These are phyloP conservation scores for Kluyveromyces dobzhanskii DNA, from an alignment of 805 yeast species.

Conservation along the genomic window DNA sequence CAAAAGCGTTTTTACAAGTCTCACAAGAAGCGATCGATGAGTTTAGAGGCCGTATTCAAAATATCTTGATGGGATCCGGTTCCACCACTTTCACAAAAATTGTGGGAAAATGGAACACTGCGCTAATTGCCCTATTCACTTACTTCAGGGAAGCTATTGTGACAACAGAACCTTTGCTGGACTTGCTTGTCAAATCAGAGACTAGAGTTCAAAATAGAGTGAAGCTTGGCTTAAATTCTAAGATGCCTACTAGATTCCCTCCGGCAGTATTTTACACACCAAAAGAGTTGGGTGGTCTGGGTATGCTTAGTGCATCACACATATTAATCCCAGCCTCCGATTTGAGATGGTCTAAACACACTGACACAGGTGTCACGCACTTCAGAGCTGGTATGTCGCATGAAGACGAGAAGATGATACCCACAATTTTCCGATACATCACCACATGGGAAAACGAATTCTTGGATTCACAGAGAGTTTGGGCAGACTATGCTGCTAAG, in stretches of 20 bases:
- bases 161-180: conserved; percentile 69
- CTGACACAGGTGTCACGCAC: conserved; percentile 90
- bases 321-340: conserved; percentile 92
- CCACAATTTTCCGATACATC: conserved; percentile 87
- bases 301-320: conserved; percentile 96
- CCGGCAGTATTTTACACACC: conserved; percentile 99
- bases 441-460: conserved; percentile 97
- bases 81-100: conserved; percentile 91
- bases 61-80: conserved; percentile 90
- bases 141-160: conserved; percentile 92
- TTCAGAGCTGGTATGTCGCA: conserved; percentile 90
- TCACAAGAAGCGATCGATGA: conserved; percentile 69
- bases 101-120: conserved; percentile 94
- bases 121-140: conserved; percentile 74
- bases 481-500: conserved; percentile 94
- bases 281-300: conserved; percentile 93
- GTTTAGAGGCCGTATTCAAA: conserved; percentile 78
- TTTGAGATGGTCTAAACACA: conserved; percentile 82
- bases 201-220: conserved; percentile 91
- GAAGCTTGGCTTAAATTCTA: conserved; percentile 89
- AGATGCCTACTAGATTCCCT: conserved; percentile 98
- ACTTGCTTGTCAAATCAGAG: conserved; percentile 80
- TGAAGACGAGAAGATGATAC: conserved; percentile 72
- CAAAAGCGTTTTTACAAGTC: conserved; percentile 79
- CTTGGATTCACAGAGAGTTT: conserved; percentile 86